Conservation (phyloP, 208 protist species). For the Leishmania braziliensis region DNA sequence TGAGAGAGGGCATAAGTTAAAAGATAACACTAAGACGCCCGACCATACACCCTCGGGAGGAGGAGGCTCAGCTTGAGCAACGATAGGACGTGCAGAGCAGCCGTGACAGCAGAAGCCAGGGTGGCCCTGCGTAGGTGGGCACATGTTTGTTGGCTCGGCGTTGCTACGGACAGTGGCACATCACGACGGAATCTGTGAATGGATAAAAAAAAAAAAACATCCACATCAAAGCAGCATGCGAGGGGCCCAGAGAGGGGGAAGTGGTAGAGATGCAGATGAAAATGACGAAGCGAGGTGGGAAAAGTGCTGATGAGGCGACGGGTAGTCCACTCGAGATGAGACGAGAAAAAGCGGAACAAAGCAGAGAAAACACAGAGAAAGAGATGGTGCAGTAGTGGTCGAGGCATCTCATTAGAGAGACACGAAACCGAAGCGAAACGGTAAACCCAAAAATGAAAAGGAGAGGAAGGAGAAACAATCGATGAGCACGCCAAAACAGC, state of each 20-base stretch:
- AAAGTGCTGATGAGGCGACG: not conserved
- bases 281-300: not conserved
- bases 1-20: too few relatives aligned
- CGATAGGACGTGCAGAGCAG: not conserved
- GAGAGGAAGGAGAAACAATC: not conserved
- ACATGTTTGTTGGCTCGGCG: not conserved
- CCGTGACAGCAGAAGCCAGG: not conserved
- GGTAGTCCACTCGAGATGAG: not conserved
- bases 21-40: not conserved
- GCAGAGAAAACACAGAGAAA: not conserved
- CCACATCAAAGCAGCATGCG: not conserved
- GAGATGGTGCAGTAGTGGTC: not conserved
- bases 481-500: too few relatives aligned
- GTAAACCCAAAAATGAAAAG: not conserved
- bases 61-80: not conserved
- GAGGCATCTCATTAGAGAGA: too few relatives aligned
- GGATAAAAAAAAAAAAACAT: not conserved
- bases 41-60: not conserved
- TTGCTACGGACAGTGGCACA: not conserved
- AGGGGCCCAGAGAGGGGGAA: not conserved
- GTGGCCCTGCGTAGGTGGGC: not conserved
- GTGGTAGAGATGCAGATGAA: not conserved
- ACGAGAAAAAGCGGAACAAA: not conserved
- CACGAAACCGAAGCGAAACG: not conserved
- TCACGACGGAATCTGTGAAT: not conserved